Percentiles rank a stretch among this genome's conserved stretches.
Conservation (phyloP, 345 rosid species). For the Camelina neglecta region DNA sequence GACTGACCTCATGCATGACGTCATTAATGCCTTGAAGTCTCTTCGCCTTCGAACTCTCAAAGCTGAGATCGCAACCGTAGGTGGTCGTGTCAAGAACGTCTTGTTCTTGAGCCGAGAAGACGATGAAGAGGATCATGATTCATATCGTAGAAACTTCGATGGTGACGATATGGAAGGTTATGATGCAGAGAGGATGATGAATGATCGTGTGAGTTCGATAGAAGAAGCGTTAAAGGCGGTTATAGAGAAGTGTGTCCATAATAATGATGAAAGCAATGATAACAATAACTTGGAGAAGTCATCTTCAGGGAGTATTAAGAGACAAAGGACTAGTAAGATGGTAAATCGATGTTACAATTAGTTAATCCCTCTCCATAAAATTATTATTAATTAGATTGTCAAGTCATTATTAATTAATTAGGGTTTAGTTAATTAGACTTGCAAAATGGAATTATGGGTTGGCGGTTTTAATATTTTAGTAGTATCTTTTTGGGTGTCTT, state of each 20-base stretch:
- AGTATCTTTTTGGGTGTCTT: conserved; percentile 27
- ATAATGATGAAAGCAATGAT: conserved; percentile 37
- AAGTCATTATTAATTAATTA: conserved; percentile 40
- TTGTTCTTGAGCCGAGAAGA: conserved; percentile 75
- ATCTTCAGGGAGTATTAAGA: conserved; percentile 82
- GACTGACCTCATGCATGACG: conserved; percentile 83
- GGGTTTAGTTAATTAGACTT: conserved; percentile 39
- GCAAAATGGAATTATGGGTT: conserved; percentile 33
- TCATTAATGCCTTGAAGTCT: conserved; percentile 79
- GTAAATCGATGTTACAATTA: conserved; percentile 40
- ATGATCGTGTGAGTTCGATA: conserved; percentile 64
- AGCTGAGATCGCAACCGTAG: conserved; percentile 94
- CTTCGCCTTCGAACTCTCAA: conserved; percentile 76
- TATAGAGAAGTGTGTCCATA: conserved; percentile 70
- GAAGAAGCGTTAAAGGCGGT: conserved; percentile 92
- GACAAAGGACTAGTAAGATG: conserved; percentile 72
- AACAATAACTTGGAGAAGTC: conserved; percentile 67
- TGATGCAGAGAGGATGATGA: conserved; percentile 38
- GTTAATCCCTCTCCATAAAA: conserved; percentile 25
- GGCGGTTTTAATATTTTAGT: conserved; percentile 25
- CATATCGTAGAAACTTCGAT: conserved; percentile 29
- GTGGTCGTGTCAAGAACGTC: conserved; percentile 92
- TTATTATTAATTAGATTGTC: background rate
- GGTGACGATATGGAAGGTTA: conserved; percentile 17
- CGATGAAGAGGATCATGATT: conserved; percentile 41